Evolutionary conservation across 495 filamentous ascomycete species (phyloP).

Genomic region (Aspergillus carlsbadensis): DNA sequence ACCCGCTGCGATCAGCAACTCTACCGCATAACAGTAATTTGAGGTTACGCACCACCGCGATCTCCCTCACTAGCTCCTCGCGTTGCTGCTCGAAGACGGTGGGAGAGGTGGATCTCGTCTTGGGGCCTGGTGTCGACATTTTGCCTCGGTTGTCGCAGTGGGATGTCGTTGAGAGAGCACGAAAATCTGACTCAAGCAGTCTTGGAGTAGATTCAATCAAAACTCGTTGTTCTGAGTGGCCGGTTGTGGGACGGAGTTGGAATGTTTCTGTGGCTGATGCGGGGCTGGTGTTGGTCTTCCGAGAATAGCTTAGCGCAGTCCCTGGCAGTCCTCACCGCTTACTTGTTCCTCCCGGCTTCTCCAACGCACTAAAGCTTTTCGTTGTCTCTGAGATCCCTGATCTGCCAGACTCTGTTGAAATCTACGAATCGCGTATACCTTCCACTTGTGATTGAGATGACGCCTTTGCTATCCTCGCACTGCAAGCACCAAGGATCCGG

Average conservation of each 20-base stretch:
- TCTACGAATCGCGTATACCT: no score
- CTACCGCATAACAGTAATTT: neutral
- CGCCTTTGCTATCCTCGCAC: no score
- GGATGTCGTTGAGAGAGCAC: neutral
- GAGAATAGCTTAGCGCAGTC: neutral
- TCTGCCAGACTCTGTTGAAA: neutral
- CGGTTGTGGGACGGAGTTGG: conserved; percentile 1
- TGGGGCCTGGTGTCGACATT: conserved; percentile 21
- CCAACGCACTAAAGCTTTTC: neutral
- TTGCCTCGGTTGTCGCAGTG: neutral
- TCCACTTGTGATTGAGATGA: no score
- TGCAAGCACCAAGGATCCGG: neutral
- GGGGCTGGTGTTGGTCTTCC: conserved; percentile 1
- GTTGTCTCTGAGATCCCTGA: neutral
- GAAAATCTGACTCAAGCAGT: neutral
- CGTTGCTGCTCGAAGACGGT: conserved; percentile 78
- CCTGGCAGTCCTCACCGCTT: neutral
- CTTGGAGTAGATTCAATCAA: neutral
- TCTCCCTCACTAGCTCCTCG: conserved; percentile 71
- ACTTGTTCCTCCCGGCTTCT: neutral
- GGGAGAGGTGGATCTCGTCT: conserved; percentile 25
- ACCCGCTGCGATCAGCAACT: neutral
- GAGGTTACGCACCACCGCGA: conserved; percentile 61
- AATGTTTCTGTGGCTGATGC: conserved; percentile 5
- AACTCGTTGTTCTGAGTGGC: neutral